These are phyloP conservation scores for Colletotrichum lentis DNA, from an alignment of 2,329 filamentous ascomycete genomes.

Conservation along the genomic window DNA sequence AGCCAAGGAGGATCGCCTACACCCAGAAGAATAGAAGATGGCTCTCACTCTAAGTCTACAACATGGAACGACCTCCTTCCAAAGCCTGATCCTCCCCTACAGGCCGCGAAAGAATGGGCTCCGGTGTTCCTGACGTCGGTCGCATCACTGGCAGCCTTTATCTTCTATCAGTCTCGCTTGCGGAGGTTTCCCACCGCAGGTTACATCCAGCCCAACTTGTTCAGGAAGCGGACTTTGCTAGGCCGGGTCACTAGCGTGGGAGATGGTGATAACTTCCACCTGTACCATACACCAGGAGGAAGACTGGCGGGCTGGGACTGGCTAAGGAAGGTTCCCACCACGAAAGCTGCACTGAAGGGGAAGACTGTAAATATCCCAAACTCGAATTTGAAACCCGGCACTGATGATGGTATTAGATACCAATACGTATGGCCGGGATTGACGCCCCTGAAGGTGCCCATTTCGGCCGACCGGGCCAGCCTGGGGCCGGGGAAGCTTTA, in stretches of 20 bases:
- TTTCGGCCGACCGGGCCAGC: conserved; percentile 89
- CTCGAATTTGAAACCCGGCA: not conserved
- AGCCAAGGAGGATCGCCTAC: conserved; percentile 5
- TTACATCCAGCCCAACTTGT: conserved; percentile 77
- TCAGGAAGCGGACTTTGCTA: conserved; percentile 78
- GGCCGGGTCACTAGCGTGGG: conserved; percentile 92
- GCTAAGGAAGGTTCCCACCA: conserved; percentile 77
- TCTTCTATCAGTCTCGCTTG: conserved; percentile 78
- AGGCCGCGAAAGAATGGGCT: conserved; percentile 63
- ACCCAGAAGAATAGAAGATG: conserved; percentile 34
- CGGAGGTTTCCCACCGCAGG: conserved; percentile 82
- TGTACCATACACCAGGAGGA: conserved; percentile 96
- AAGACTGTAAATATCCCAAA: conserved; percentile 70
- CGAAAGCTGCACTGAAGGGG: conserved; percentile 73
- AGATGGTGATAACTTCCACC: conserved; percentile 93
- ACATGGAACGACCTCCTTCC: conserved; percentile 37
- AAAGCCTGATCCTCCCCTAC: conserved; percentile 50
- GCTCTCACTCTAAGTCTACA: conserved; percentile 42
- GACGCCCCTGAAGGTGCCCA: conserved; percentile 94
- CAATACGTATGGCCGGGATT: conserved; percentile 87
- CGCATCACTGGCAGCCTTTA: conserved; percentile 61
- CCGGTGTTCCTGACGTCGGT: conserved; percentile 54
- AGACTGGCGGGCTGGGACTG: conserved; percentile 90
- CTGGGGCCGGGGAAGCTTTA: conserved; percentile 81
- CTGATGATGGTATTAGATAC: conserved; percentile 65